Conservation (phyloP, 352 stramenopile genomes). For the Globisporangium nagaii region DNA sequence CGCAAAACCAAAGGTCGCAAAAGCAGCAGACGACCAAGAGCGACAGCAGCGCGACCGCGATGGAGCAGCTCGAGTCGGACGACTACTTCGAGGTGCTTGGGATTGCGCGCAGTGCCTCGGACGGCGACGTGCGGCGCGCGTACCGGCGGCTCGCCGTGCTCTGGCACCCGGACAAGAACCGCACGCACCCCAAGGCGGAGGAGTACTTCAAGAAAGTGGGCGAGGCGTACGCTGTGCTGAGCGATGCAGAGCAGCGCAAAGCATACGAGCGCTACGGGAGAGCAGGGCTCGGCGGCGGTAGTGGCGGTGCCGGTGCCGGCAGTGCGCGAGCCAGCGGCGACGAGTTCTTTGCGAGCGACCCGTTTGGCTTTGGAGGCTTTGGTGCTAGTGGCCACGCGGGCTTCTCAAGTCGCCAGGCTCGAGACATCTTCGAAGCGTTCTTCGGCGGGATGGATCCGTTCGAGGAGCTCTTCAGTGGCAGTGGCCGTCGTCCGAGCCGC, state of each 20-base stretch:
- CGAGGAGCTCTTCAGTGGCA: conserved; percentile 37
- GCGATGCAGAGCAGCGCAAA: conserved; percentile 56
- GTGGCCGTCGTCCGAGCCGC: neutral
- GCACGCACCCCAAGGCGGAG: conserved; percentile 62
- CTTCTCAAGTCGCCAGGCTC: conserved; percentile 52
- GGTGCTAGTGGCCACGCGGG: neutral
- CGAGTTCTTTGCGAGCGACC: neutral
- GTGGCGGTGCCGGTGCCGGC: too few relatives aligned
- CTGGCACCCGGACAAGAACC: conserved; percentile 94
- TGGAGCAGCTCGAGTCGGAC: conserved; percentile 53
- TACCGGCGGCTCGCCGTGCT: conserved; percentile 77
- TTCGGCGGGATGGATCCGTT: conserved; percentile 60
- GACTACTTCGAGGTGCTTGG: conserved; percentile 72
- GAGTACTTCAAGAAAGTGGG: conserved; percentile 90
- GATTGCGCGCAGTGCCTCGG: conserved; percentile 29
- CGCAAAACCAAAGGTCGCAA: neutral
- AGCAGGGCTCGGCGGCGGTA: conserved; percentile 12
- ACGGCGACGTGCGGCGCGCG: conserved; percentile 55
- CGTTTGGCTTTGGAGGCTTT: conserved; percentile 25
- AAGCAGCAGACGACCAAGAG: neutral
- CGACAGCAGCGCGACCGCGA: neutral
- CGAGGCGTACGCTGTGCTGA: conserved; percentile 87
- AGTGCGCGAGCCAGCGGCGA: neutral
- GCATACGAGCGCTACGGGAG: conserved; percentile 52
- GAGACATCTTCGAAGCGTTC: conserved; percentile 72